phyloP scores from a whole-genome alignment of 768 basidiomycete species.

The Hypsizygus marmoreus region DNA sequence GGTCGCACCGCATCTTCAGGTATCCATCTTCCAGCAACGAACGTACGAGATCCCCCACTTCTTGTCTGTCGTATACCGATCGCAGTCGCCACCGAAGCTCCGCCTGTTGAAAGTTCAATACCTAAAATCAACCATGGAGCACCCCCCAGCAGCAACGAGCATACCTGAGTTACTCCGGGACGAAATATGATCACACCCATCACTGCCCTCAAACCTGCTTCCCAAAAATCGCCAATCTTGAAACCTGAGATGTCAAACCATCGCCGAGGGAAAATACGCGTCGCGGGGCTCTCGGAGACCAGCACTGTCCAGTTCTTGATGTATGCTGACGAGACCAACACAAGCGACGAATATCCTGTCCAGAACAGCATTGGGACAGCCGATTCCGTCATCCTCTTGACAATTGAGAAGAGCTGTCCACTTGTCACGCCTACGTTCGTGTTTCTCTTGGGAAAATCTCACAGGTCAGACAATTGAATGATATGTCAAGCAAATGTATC shows the following conservation, averaged over 20 bases:
- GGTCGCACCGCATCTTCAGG: constrained; percentile 35
- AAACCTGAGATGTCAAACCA: constrained; percentile 76
- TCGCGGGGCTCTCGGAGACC: constrained; percentile 45
- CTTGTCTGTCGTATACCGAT: constrained; percentile 74
- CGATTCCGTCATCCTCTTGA: constrained; percentile 45
- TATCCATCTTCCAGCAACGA: constrained; percentile 56
- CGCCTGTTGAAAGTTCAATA: constrained; percentile 38
- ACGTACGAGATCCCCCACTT: constrained; percentile 62
- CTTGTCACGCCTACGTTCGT: constrained; percentile 17
- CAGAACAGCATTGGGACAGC: constrained; percentile 63
- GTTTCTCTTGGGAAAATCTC: constrained; percentile 14
- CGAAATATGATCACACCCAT: constrained; percentile 65
- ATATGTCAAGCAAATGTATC: not conserved
- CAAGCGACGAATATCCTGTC: constrained; percentile 59
- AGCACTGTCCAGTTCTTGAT: constrained; percentile 58
- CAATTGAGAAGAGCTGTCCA: constrained; percentile 28
- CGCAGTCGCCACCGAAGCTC: constrained; percentile 75
- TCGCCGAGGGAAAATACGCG: constrained; percentile 62
- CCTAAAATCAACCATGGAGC: constrained; percentile 4
- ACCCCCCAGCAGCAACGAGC: constrained; percentile 18
- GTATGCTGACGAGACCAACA: constrained; percentile 57
- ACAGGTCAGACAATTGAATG: constrained; percentile 3
- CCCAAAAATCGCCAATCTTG: constrained; percentile 66
- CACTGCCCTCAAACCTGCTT: constrained; percentile 69
- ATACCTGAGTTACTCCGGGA: constrained; percentile 75